These are phyloP conservation scores for Casuarina glauca DNA, from an alignment of 306 rosid species.

Conservation along the genomic window DNA sequence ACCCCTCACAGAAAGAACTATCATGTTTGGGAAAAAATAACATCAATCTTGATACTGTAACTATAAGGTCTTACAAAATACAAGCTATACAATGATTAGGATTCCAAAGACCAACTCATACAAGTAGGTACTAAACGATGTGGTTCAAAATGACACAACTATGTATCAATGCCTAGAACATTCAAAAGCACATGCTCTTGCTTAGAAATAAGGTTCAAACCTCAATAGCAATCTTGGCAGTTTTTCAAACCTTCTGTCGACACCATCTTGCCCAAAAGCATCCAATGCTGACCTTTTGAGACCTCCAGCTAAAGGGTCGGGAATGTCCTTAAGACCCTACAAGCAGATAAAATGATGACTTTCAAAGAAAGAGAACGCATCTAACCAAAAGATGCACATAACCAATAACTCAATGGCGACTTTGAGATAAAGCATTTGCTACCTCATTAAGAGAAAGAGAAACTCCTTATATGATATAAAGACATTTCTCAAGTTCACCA, in stretches of 20 bases:
- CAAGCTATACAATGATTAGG: background rate
- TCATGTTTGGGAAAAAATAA: background rate
- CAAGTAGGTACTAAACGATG: background rate
- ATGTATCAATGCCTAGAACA: background rate
- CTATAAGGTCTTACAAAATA: background rate
- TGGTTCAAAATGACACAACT: background rate
- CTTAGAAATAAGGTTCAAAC: slow-evolving; percentile 39
- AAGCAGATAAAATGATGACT: slow-evolving; percentile 22
- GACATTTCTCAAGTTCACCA: background rate
- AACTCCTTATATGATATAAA: no score
- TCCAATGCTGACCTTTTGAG: slow-evolving; percentile 43
- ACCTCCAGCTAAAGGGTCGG: slow-evolving; percentile 36
- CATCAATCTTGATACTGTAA: background rate
- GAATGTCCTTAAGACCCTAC: slow-evolving; percentile 84
- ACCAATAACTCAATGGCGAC: background rate
- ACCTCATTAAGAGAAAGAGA: background rate
- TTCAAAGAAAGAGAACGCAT: slow-evolving; percentile 15
- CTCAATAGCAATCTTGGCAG: slow-evolving; percentile 50
- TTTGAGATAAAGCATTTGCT: background rate
- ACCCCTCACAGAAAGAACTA: background rate
- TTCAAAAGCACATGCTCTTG: background rate
- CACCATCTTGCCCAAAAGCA: slow-evolving; percentile 33
- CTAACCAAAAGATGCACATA: background rate
- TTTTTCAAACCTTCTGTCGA: slow-evolving; percentile 34
- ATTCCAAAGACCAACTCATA: background rate